Evolutionary conservation across 2,329 filamentous ascomycete species (phyloP).

Genomic region (Ophiostoma angusticollis): DNA sequence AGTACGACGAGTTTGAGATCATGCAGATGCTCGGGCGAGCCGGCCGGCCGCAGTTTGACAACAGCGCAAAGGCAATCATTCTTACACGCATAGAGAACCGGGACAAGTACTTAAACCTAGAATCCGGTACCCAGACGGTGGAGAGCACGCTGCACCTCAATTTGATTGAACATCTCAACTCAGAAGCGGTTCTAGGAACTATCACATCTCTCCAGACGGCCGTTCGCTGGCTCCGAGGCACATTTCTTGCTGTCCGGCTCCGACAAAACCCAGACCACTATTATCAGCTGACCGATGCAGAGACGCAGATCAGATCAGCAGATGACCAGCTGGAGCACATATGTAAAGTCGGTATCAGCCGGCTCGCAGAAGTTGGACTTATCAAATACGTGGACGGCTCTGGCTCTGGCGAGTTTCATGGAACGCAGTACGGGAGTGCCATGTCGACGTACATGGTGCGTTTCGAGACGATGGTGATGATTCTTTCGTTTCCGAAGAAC

Average conservation of each 20-base stretch:
- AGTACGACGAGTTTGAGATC: constrained; percentile 71
- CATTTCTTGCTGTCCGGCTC: constrained; percentile 66
- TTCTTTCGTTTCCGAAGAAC: constrained; percentile 49
- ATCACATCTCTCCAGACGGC: constrained; percentile 53
- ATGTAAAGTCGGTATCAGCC: constrained; percentile 53
- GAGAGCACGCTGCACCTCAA: constrained; percentile 72
- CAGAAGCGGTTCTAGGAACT: constrained; percentile 66
- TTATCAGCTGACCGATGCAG: constrained; percentile 44
- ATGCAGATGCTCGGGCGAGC: constrained; percentile 88
- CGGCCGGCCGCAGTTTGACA: constrained; percentile 72
- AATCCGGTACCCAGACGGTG: constrained; percentile 57
- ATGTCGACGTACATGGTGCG: constrained; percentile 77
- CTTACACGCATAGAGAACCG: constrained; percentile 58
- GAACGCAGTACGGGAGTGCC: constrained; percentile 61
- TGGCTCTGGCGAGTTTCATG: constrained; percentile 34
- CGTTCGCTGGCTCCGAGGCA: constrained; percentile 61
- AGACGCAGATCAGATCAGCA: constrained; percentile 33
- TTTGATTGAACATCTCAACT: constrained; percentile 72
- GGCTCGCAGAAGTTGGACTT: constrained; percentile 48
- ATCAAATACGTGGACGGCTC: constrained; percentile 26
- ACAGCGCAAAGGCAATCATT: constrained; percentile 63
- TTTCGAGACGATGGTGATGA: constrained; percentile 64
- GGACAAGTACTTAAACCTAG: constrained; percentile 56
- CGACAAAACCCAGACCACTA: constrained; percentile 60
- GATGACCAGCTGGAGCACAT: constrained; percentile 57